phyloP scores from a whole-genome alignment of 2,329 filamentous ascomycete species.

The Pseudonectria buxi region DNA sequence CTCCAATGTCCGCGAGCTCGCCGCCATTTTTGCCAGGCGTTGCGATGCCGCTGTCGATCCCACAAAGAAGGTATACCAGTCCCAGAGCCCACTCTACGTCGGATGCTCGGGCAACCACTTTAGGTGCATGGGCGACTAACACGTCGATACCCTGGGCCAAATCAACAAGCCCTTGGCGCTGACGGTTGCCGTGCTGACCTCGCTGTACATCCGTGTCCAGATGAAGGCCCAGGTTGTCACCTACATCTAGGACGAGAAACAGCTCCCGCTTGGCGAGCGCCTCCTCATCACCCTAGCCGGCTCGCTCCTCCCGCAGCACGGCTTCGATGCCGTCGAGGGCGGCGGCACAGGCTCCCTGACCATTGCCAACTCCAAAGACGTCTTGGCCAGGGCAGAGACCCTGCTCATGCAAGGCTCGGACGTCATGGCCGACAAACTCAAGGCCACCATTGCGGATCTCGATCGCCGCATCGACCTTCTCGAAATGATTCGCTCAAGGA shows the following conservation, averaged over 20 bases:
- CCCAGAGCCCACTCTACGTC: conserved; percentile 8
- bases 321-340: conserved; percentile 7
- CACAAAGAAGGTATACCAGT: not conserved
- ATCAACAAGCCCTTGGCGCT: conserved; percentile 5
- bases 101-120: conserved; percentile 5
- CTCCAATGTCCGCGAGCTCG: not conserved
- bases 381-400: no score
- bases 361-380: no score
- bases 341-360: conserved; percentile 1
- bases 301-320: conserved; percentile 5
- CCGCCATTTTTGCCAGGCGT: not conserved
- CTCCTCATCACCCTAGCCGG: conserved; percentile 6
- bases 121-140: not conserved
- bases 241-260: not conserved
- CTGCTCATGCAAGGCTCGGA: no score
- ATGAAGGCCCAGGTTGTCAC: not conserved
- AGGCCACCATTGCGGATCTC: no score
- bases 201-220: not conserved
- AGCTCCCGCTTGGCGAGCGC: conserved; percentile 6
- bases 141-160: not conserved
- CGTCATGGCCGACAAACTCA: no score
- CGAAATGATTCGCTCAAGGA: no score
- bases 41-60: conserved; percentile 1
- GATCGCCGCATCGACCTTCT: no score
- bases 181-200: not conserved